These are phyloP conservation scores for Sporobolomyces roseus DNA, from an alignment of 768 basidiomycete genomes.

Conservation along the genomic window DNA sequence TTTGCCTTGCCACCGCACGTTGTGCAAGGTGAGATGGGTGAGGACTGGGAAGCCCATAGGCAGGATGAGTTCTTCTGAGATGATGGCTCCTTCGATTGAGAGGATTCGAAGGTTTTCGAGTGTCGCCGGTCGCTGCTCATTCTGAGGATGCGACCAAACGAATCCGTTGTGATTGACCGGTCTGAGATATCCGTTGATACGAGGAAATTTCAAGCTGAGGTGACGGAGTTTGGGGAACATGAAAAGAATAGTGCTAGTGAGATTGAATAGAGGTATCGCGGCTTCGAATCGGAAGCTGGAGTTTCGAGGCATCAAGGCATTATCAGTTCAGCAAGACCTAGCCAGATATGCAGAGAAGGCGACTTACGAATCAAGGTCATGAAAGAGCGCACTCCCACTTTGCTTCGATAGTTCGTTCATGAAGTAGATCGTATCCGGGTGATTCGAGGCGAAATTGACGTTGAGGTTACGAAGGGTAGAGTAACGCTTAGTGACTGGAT, in stretches of 20 bases:
- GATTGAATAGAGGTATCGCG: too few relatives aligned
- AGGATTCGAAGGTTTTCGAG: background rate
- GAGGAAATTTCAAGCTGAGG: too few relatives aligned
- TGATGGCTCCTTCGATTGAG: background rate
- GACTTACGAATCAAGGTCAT: conserved; percentile 11
- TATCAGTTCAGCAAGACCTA: too few relatives aligned
- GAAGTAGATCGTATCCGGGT: background rate
- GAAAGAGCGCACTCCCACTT: background rate
- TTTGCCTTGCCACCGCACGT: conserved; percentile 16
- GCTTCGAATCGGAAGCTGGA: too few relatives aligned
- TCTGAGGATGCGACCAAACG: too few relatives aligned
- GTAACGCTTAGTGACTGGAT: background rate
- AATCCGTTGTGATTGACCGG: too few relatives aligned
- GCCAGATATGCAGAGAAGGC: background rate
- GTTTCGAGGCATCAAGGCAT: too few relatives aligned
- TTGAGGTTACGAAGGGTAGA: background rate
- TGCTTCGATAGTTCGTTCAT: background rate
- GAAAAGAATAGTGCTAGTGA: too few relatives aligned
- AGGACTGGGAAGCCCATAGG: conserved; percentile 2
- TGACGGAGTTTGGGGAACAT: too few relatives aligned
- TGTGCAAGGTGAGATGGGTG: background rate
- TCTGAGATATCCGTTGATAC: too few relatives aligned
- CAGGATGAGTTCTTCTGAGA: background rate
- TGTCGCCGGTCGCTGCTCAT: background rate
- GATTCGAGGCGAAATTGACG: background rate